Conservation (phyloP, 805 yeast genomes). For the Sungouiella thailandica region DNA sequence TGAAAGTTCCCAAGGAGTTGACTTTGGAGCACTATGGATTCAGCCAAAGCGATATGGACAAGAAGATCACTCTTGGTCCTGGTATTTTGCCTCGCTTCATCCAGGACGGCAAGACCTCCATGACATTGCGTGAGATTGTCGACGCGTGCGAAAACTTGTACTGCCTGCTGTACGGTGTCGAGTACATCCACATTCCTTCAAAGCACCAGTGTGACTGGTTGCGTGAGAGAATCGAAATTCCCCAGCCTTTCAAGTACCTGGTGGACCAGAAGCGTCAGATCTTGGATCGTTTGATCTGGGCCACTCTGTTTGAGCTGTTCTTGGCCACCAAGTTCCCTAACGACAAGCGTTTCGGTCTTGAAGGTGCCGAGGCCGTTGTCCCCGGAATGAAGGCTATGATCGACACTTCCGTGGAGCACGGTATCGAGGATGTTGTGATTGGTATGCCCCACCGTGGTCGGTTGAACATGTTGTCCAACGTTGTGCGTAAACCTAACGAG, state of each 20-base stretch:
- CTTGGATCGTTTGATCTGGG: constrained; percentile 94
- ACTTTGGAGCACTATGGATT: constrained; percentile 91
- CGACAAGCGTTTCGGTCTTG: constrained; percentile 97
- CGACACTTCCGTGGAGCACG: constrained; percentile 87
- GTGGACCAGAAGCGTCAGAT: constrained; percentile 93
- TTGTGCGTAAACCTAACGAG: constrained; percentile 97
- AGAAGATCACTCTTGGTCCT: constrained; percentile 87
- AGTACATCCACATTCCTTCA: constrained; percentile 94
- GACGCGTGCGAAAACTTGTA: constrained; percentile 75
- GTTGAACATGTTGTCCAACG: constrained; percentile 94
- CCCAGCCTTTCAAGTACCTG: constrained; percentile 75
- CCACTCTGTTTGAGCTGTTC: constrained; percentile 89
- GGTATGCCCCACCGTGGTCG: constrained; percentile 99
- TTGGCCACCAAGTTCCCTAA: constrained; percentile 94
- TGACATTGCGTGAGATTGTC: constrained; percentile 77
- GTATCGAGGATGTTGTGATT: constrained; percentile 92
- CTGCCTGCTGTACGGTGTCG: constrained; percentile 87
- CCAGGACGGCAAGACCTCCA: constrained; percentile 51
- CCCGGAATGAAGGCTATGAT: constrained; percentile 96
- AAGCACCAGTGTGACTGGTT: constrained; percentile 97
- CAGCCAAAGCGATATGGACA: constrained; percentile 78
- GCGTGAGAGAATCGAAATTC: constrained; percentile 93
- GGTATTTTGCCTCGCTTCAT: constrained; percentile 95
- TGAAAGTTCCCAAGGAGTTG: constrained; percentile 72
- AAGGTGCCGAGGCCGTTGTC: constrained; percentile 95